Conservation (phyloP, 2,329 filamentous ascomycete species). For the Aspergillus sp. region DNA sequence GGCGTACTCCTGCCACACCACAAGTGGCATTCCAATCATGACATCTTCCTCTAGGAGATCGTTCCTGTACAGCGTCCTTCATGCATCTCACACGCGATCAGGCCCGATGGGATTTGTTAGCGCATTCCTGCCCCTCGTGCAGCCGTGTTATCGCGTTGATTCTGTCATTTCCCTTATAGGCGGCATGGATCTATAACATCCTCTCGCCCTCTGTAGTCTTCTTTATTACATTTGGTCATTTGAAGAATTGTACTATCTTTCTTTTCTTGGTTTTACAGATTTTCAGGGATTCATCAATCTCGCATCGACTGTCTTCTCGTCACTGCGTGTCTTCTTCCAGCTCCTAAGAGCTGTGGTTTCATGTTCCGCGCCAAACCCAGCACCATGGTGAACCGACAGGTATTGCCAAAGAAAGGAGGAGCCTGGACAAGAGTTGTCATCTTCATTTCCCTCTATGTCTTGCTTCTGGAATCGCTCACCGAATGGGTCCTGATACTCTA, state of each 20-base stretch:
- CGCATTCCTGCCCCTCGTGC: constrained; percentile 12
- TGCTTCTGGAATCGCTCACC: constrained; percentile 29
- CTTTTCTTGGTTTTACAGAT: not conserved
- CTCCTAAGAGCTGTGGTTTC: not conserved
- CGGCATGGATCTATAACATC: not conserved
- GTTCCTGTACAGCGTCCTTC: not conserved
- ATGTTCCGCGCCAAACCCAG: not conserved
- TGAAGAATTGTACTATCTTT: not conserved
- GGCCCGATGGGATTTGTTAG: not conserved
- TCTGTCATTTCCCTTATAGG: constrained; percentile 8
- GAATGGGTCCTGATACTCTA: constrained; percentile 29
- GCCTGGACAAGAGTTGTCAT: constrained; percentile 32
- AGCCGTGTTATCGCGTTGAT: constrained; percentile 6
- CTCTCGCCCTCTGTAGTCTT: not conserved
- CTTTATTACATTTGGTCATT: not conserved
- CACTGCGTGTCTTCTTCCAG: not conserved
- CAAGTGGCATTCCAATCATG: not conserved
- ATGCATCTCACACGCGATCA: not conserved
- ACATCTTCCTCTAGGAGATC: not conserved
- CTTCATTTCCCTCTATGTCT: constrained; percentile 28
- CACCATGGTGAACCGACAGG: not conserved
- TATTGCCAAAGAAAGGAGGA: constrained; percentile 18
- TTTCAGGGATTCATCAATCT: not conserved
- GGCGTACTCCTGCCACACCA: not conserved
- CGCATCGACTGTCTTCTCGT: not conserved